Evolutionary conservation across 2,329 filamentous ascomycete genomes (phyloP).

Genomic region (Talaromyces sp.): DNA sequence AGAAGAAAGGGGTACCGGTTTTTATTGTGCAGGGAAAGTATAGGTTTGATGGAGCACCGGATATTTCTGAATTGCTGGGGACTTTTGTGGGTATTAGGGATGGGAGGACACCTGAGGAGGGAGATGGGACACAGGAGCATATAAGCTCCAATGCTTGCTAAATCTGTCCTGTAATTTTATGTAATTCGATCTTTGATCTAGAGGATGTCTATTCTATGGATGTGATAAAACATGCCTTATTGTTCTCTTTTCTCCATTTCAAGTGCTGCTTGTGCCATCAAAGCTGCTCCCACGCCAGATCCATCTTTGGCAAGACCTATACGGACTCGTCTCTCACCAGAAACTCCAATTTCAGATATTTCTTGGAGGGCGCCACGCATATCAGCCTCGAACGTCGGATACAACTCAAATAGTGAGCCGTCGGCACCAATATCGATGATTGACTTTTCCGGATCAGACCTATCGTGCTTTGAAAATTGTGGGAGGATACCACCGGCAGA

Average conservation of each 20-base stretch:
- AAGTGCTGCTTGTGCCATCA: constrained; percentile 24
- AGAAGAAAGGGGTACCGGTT: constrained; percentile 14
- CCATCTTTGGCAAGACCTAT: constrained; percentile 28
- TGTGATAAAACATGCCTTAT: not conserved
- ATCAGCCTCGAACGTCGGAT: constrained; percentile 25
- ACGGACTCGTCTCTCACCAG: constrained; percentile 23
- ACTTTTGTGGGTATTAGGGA: constrained; percentile 9
- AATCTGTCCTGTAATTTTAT: not conserved
- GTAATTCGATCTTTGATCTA: not conserved
- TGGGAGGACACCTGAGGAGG: not conserved
- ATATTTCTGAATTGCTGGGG: constrained; percentile 13
- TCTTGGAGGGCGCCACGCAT: constrained; percentile 25
- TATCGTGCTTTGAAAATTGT: not conserved
- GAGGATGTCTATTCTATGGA: not conserved
- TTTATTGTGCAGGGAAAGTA: constrained; percentile 14
- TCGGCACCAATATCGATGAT: constrained; percentile 27
- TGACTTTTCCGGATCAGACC: not conserved
- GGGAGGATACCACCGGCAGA: not conserved
- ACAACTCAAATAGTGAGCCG: constrained; percentile 25
- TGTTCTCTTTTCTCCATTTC: constrained; percentile 10
- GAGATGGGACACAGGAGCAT: not conserved
- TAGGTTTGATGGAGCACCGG: constrained; percentile 19
- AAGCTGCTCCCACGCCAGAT: constrained; percentile 27
- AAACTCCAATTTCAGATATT: constrained; percentile 17
- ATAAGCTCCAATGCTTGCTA: not conserved